These are phyloP conservation scores for Arabidopsis hybrid DNA, from an alignment of 441 rosid genomes.

Conservation along the genomic window DNA sequence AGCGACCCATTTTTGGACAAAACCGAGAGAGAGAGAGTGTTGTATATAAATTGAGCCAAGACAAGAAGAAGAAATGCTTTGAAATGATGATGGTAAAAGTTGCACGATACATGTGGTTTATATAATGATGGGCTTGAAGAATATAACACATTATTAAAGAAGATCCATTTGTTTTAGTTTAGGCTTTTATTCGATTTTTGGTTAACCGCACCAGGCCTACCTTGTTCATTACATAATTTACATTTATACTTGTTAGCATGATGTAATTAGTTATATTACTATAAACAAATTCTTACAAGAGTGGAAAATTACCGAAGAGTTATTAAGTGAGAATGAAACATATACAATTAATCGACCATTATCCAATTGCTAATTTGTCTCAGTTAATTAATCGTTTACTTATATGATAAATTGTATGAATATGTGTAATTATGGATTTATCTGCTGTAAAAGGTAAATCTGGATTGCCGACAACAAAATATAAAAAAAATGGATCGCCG, in stretches of 20 bases:
- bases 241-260: slow-evolving; percentile 24
- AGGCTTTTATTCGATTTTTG: slow-evolving; percentile 25
- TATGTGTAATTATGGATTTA: background rate
- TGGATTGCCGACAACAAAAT: background rate
- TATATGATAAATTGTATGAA: background rate
- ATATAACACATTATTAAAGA: slow-evolving; percentile 10
- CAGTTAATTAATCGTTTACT: background rate
- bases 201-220: slow-evolving; percentile 19
- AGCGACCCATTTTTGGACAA: slow-evolving; percentile 29
- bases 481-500: background rate
- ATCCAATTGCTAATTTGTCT: background rate
- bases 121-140: slow-evolving; percentile 33
- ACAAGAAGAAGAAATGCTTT: slow-evolving; percentile 30
- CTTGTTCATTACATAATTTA: background rate
- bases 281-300: background rate
- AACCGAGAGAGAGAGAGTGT: background rate
- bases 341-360: background rate
- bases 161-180: slow-evolving; percentile 30
- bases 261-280: slow-evolving; percentile 5
- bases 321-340: background rate
- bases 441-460: slow-evolving; percentile 1
- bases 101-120: slow-evolving; percentile 33
- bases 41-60: slow-evolving; percentile 6
- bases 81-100: slow-evolving; percentile 30
- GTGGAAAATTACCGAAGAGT: background rate